These are phyloP conservation scores for Clitoria ternatea DNA, from an alignment of 306 rosid species.

Conservation along the genomic window DNA sequence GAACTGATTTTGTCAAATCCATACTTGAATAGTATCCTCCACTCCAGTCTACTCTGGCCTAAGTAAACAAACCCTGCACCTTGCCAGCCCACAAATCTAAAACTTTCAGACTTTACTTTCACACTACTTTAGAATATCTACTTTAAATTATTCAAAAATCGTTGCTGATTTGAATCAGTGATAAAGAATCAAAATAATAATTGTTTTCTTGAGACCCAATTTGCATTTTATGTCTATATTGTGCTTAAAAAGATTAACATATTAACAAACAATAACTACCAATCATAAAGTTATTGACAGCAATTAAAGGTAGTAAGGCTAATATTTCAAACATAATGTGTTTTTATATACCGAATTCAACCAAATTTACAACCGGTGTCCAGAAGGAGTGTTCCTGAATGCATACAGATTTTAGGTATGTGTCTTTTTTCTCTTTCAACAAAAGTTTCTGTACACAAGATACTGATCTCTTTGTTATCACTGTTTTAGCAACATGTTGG, in stretches of 20 bases:
- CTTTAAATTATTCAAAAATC: background rate
- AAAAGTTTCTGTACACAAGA: background rate
- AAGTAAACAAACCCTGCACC: background rate
- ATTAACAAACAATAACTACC: background rate
- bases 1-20: background rate
- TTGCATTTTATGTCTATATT: background rate
- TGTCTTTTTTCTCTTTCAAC: background rate
- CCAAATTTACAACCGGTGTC: background rate
- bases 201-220: background rate
- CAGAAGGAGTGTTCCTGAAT: background rate
- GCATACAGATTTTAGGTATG: background rate
- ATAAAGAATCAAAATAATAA: background rate
- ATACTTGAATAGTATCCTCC: background rate
- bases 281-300: background rate
- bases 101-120: background rate
- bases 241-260: background rate
- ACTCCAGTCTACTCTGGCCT: background rate
- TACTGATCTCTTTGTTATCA: background rate
- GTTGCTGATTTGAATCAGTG: background rate
- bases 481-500: background rate
- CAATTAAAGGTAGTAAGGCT: background rate
- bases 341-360: background rate
- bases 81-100: background rate
- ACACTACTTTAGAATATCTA: background rate
- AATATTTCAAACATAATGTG: background rate